phyloP scores from a whole-genome alignment of 345 rosid genomes.

The Citrus australasica region DNA sequence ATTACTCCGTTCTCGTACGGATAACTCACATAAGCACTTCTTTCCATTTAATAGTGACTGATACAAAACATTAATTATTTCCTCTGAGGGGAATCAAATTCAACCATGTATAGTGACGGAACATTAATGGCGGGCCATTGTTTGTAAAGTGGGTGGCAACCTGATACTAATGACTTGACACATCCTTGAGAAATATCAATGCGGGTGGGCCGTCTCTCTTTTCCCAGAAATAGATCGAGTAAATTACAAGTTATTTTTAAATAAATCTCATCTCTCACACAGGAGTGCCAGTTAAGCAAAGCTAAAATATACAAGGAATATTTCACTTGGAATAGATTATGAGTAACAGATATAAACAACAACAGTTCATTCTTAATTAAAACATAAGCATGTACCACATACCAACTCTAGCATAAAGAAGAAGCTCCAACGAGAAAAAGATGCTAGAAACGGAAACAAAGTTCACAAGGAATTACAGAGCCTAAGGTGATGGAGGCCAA shows the following conservation, averaged over 20 bases:
- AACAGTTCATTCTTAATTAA: slow-evolving; percentile 15
- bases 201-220: not conserved
- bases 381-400: slow-evolving; percentile 16
- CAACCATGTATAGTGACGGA: not conserved
- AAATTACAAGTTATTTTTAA: not conserved
- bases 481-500: slow-evolving; percentile 65
- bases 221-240: not conserved
- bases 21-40: slow-evolving; percentile 22
- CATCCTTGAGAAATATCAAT: not conserved
- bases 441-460: slow-evolving; percentile 1
- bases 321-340: slow-evolving; percentile 2
- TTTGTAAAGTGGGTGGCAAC: slow-evolving; percentile 19
- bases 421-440: slow-evolving; percentile 5
- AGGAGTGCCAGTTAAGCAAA: not conserved
- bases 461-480: not conserved
- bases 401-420: not conserved
- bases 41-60: slow-evolving; percentile 33
- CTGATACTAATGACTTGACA: slow-evolving; percentile 7
- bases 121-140: slow-evolving; percentile 13
- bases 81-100: not conserved
- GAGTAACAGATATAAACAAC: slow-evolving; percentile 11
- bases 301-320: not conserved
- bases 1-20: slow-evolving; percentile 56
- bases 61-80: not conserved
- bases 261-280: not conserved